These are phyloP conservation scores for Leccinum laetum DNA, from an alignment of 1,284 basidiomycete genomes.

Conservation along the genomic window DNA sequence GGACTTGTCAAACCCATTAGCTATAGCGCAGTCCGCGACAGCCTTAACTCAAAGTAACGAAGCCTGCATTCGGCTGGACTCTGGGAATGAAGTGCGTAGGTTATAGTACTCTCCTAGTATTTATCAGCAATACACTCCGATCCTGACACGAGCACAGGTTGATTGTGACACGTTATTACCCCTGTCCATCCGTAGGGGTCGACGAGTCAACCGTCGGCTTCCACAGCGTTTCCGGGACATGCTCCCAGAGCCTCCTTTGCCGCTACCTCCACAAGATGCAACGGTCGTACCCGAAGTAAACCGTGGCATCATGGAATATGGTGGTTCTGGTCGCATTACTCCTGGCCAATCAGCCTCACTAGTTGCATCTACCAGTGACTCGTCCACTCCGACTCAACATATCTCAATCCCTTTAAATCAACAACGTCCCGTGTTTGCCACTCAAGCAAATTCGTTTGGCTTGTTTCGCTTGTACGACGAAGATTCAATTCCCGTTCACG, in stretches of 20 bases:
- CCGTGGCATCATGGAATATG: background rate
- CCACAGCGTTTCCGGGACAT: background rate
- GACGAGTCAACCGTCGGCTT: background rate
- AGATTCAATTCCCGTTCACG: background rate
- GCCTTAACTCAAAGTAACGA: too few relatives aligned
- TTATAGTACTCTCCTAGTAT: background rate
- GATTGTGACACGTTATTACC: background rate
- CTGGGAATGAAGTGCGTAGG: background rate
- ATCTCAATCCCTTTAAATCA: background rate
- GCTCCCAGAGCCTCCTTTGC: background rate
- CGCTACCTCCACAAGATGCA: background rate
- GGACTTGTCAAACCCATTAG: too few relatives aligned
- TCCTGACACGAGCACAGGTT: background rate
- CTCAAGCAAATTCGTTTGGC: background rate
- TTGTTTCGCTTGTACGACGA: background rate
- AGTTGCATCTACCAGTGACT: background rate
- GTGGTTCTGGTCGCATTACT: background rate
- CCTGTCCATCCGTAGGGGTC: background rate
- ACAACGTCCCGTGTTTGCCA: background rate
- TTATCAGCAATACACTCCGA: background rate
- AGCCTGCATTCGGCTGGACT: background rate
- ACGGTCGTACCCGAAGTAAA: background rate
- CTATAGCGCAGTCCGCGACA: too few relatives aligned
- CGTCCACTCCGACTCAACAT: background rate
- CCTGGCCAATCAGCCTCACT: background rate